Conservation (phyloP, 768 basidiomycete species). For the Amanita subjunquillea region DNA sequence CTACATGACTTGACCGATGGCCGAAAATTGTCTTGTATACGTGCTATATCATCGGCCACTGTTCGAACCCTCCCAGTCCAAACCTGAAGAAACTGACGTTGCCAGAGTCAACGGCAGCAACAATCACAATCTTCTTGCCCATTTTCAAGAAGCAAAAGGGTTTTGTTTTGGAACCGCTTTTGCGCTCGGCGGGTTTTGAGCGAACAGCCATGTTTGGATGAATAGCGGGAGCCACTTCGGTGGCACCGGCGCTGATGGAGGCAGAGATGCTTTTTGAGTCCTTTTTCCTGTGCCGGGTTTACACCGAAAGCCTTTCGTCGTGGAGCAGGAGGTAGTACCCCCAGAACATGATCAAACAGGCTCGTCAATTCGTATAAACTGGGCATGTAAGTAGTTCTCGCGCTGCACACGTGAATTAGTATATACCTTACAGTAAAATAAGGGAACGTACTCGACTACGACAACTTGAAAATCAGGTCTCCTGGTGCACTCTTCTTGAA, state of each 20-base stretch:
- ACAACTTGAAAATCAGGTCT: constrained; percentile 81
- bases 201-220: constrained; percentile 9
- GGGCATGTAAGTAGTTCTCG: constrained; percentile 75
- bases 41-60: constrained; percentile 58
- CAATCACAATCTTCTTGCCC: constrained; percentile 73
- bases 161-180: constrained; percentile 33
- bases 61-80: constrained; percentile 74
- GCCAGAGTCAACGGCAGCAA: constrained; percentile 85
- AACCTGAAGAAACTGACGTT: constrained; percentile 86
- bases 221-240: not conserved
- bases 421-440: not conserved
- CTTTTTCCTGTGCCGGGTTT: not conserved
- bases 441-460: constrained; percentile 63
- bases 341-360: constrained; percentile 63
- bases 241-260: not conserved
- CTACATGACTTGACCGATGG: too few species aligned
- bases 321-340: constrained; percentile 52
- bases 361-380: constrained; percentile 66
- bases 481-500: constrained; percentile 69
- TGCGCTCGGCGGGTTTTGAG: constrained; percentile 7
- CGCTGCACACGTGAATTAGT: constrained; percentile 32
- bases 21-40: too few species aligned
- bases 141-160: constrained; percentile 75
- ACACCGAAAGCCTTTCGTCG: not conserved
- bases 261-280: not conserved